Evolutionary conservation across 2,329 filamentous ascomycete species (phyloP).

Genomic region (Aspergillus versicolor): DNA sequence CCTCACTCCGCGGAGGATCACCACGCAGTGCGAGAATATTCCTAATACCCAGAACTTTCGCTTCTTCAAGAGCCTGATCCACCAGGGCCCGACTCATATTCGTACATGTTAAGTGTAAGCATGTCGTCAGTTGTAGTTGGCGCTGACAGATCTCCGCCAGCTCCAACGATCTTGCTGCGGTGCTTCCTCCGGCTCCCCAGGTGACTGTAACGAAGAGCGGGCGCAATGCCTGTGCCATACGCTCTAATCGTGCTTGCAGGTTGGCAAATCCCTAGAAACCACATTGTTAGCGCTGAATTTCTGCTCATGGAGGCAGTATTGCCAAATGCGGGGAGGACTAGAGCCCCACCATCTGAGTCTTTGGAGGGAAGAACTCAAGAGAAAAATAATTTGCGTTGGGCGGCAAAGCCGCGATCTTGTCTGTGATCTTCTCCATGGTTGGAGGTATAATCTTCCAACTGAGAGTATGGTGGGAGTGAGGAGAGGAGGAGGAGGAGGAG

Average conservation of each 20-base stretch:
- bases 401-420: constrained; percentile 90
- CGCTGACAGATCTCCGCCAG: constrained; percentile 93
- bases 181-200: constrained; percentile 95
- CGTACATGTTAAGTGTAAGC: constrained; percentile 93
- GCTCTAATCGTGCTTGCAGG: constrained; percentile 85
- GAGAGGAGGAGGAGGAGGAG: constrained; percentile 19
- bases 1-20: constrained; percentile 83
- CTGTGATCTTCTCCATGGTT: constrained; percentile 81
- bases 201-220: constrained; percentile 97
- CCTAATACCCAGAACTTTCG: constrained; percentile 83
- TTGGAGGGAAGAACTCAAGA: constrained; percentile 98
- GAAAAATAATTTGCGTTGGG: constrained; percentile 84
- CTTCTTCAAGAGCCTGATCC: constrained; percentile 85
- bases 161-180: constrained; percentile 85
- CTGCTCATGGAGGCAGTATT: neutral
- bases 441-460: constrained; percentile 6
- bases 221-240: constrained; percentile 87
- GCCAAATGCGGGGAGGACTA: constrained; percentile 23
- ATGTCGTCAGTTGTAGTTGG: constrained; percentile 88
- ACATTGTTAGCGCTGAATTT: constrained; percentile 24
- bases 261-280: constrained; percentile 74
- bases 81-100: constrained; percentile 89
- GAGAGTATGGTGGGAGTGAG: constrained; percentile 5
- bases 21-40: constrained; percentile 92
- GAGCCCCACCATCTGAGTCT: constrained; percentile 74